Percentiles rank a stretch among this genome's conserved stretches.
Evolutionary conservation across 352 stramenopile species (phyloP).

Genomic region (Phytophthora chlamydospora): DNA sequence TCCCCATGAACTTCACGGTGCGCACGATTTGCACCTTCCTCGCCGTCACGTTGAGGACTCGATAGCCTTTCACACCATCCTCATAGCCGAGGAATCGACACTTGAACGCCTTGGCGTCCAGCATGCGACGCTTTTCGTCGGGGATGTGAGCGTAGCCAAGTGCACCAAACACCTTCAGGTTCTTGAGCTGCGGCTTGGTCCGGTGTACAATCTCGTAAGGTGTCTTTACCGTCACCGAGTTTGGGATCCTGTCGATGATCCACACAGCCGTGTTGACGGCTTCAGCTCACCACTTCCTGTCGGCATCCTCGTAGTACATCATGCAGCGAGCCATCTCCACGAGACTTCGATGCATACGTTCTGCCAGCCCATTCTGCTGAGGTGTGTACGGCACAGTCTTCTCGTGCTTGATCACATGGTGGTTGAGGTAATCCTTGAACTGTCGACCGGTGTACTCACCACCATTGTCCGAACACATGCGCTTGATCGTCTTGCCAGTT

Average conservation of each 20-base stretch:
- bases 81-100: not conserved
- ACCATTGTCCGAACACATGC: no score
- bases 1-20: no score
- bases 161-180: slow-evolving; percentile 5
- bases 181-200: not conserved
- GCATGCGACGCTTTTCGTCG: slow-evolving; percentile 13
- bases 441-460: not conserved
- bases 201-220: slow-evolving; percentile 11
- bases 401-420: not conserved
- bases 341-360: no score
- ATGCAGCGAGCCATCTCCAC: no score
- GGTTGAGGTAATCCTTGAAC: not conserved
- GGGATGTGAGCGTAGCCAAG: slow-evolving; percentile 20
- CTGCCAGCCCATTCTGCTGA: not conserved
- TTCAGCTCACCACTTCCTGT: no score
- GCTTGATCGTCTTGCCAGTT: slow-evolving; percentile 5
- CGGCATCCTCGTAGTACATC: no score
- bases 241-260: slow-evolving; percentile 16
- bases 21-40: no score
- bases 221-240: slow-evolving; percentile 2
- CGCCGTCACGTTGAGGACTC: not conserved
- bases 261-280: slow-evolving; percentile 8
- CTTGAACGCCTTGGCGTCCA: not conserved
- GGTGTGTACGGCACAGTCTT: not conserved
- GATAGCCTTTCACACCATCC: not conserved